A percentile compares a stretch with the other conserved stretches of the same genome.
Conservation (phyloP, 768 basidiomycete species). For the Nidula microcarpa region DNA sequence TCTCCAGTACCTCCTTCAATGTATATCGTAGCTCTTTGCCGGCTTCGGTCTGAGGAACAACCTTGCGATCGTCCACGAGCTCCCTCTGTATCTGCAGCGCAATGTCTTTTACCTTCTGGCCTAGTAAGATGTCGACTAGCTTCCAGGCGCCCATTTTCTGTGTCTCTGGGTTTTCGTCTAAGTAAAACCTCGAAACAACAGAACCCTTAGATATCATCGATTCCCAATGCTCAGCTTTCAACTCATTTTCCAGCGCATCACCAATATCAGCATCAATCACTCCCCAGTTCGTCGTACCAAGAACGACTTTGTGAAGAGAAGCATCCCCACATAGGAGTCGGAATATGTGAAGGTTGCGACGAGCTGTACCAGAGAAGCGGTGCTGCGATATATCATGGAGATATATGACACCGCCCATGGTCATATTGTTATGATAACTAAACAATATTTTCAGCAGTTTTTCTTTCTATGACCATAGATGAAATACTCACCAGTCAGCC, state of each 20-base stretch:
- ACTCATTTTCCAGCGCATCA: conserved; percentile 27
- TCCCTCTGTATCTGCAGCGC: conserved; percentile 12
- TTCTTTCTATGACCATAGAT: too few relatives aligned
- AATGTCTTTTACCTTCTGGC: neutral
- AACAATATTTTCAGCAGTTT: neutral
- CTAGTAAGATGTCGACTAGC: conserved; percentile 24
- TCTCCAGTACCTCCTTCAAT: too few relatives aligned
- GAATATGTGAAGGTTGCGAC: conserved; percentile 9
- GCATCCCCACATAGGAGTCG: conserved; percentile 9
- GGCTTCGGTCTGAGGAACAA: neutral
- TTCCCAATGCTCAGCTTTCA: conserved; percentile 34
- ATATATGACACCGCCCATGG: conserved; percentile 14
- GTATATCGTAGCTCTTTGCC: neutral
- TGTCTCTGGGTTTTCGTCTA: too few relatives aligned
- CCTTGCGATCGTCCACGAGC: conserved; percentile 7
- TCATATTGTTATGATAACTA: conserved; percentile 7
- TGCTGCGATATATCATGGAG: conserved; percentile 16
- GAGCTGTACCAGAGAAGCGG: conserved; percentile 6
- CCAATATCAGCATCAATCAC: conserved; percentile 11
- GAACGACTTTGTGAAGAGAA: neutral
- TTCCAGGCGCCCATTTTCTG: conserved; percentile 22
- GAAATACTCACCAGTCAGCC: conserved; percentile 4
- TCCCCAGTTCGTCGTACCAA: conserved; percentile 6
- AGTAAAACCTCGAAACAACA: conserved; percentile 26
- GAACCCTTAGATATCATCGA: conserved; percentile 35